Evolutionary conservation across 1,284 basidiomycete genomes (phyloP).

Genomic region (Malassezia furfur): DNA sequence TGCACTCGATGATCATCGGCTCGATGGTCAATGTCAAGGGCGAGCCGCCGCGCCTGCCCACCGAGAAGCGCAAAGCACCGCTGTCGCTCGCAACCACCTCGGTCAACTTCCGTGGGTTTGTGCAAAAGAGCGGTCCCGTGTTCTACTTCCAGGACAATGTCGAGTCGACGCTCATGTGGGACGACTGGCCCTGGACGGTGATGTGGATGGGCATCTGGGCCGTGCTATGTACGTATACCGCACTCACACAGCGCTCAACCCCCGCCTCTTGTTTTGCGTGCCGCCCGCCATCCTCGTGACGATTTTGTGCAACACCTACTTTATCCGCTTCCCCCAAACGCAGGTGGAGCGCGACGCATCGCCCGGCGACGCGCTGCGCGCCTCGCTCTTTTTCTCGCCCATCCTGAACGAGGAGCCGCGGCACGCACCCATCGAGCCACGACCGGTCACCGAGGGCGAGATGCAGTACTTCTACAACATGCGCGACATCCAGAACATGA

Average conservation of each 20-base stretch:
- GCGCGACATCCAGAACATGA: conserved; percentile 49
- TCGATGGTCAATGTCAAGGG: conserved; percentile 31
- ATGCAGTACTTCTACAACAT: conserved; percentile 44
- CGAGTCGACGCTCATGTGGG: conserved; percentile 44
- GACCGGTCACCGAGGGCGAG: conserved; percentile 41
- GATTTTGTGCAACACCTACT: conserved; percentile 26
- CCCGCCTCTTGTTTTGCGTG: conserved; percentile 33
- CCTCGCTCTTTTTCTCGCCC: conserved; percentile 9
- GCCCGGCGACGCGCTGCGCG: conserved; percentile 17
- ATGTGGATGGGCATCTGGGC: conserved; percentile 48
- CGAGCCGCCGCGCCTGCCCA: conserved; percentile 35
- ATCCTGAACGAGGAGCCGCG: conserved; percentile 21
- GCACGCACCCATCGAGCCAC: conserved; percentile 31
- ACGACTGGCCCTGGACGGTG: conserved; percentile 41
- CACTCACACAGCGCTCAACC: conserved; percentile 27
- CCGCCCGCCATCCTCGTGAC: conserved; percentile 35
- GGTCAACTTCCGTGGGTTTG: conserved; percentile 44
- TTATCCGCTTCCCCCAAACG: conserved; percentile 21
- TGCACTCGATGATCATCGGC: conserved; percentile 32
- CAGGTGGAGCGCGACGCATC: conserved; percentile 20
- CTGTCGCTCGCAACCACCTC: conserved; percentile 42
- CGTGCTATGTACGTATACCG: conserved; percentile 20
- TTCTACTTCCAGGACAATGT: conserved; percentile 46
- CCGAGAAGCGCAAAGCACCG: conserved; percentile 38
- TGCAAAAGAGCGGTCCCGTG: conserved; percentile 43